Evolutionary conservation across 2,329 filamentous ascomycete species (phyloP).

Genomic region (Xylaria sp.): DNA sequence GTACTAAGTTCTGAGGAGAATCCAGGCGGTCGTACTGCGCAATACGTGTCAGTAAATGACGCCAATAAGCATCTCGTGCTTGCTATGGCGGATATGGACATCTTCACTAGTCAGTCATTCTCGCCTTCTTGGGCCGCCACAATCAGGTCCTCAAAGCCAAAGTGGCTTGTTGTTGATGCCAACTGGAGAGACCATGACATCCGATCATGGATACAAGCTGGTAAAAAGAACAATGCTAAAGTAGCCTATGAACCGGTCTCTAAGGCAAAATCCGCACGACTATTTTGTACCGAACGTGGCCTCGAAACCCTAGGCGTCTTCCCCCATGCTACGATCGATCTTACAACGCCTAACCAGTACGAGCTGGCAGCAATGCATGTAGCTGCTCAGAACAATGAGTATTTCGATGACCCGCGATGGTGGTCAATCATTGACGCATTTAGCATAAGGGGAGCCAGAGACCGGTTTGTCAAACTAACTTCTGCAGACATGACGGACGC

Average conservation of each 20-base stretch:
- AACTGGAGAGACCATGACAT: constrained; percentile 81
- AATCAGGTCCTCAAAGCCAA: constrained; percentile 67
- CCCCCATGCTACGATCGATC: constrained; percentile 72
- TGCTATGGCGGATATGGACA: constrained; percentile 95
- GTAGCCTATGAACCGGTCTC: constrained; percentile 93
- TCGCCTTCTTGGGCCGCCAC: constrained; percentile 68
- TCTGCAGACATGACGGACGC: constrained; percentile 74
- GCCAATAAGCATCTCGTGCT: constrained; percentile 83
- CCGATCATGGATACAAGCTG: constrained; percentile 72
- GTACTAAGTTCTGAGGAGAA: constrained; percentile 60
- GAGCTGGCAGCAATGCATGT: constrained; percentile 84
- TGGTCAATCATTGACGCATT: constrained; percentile 83
- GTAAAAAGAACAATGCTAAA: constrained; percentile 63
- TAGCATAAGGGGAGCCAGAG: constrained; percentile 77
- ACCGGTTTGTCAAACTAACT: constrained; percentile 76
- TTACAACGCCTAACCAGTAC: constrained; percentile 83
- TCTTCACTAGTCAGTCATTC: constrained; percentile 71
- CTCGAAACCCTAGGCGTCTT: constrained; percentile 60
- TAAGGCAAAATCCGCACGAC: constrained; percentile 75
- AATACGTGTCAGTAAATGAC: constrained; percentile 93
- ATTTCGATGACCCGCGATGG: constrained; percentile 78
- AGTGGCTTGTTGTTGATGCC: constrained; percentile 84
- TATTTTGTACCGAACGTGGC: constrained; percentile 64
- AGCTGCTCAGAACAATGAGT: constrained; percentile 71
- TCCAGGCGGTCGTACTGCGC: constrained; percentile 76